A percentile compares a stretch with the other conserved stretches of the same genome.
phyloP scores from a whole-genome alignment of 1,284 basidiomycete species.

The Inonotus obliquus region DNA sequence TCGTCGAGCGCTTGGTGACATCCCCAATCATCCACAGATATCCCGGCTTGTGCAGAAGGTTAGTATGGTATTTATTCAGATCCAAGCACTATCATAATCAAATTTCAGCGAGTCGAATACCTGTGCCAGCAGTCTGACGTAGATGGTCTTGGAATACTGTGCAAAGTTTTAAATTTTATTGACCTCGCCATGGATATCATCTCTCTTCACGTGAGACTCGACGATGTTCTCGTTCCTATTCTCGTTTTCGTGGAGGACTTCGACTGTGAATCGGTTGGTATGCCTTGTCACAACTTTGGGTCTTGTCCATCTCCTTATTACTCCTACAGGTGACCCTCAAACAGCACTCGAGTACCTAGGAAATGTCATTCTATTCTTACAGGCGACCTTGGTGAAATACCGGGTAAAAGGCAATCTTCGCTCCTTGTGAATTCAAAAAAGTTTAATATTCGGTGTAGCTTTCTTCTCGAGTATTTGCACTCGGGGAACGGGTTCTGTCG shows the following conservation, averaged over 20 bases:
- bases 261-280: constrained; percentile 75
- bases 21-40: constrained; percentile 53
- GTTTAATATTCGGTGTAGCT: constrained; percentile 15
- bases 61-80: constrained; percentile 10
- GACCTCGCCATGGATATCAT: constrained; percentile 61
- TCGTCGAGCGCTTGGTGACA: constrained; percentile 56
- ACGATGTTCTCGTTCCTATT: constrained; percentile 54
- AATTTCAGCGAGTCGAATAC: constrained; percentile 47
- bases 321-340: constrained; percentile 67
- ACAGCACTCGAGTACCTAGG: constrained; percentile 72
- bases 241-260: constrained; percentile 64
- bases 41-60: constrained; percentile 57
- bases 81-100: not conserved
- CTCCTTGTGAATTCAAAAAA: constrained; percentile 29
- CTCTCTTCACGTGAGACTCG: constrained; percentile 61
- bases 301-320: constrained; percentile 7
- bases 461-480: constrained; percentile 30
- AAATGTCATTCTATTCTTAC: constrained; percentile 67
- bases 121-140: constrained; percentile 43
- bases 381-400: constrained; percentile 57
- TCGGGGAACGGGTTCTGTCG: constrained; percentile 42
- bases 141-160: constrained; percentile 61
- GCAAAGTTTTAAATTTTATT: constrained; percentile 55
- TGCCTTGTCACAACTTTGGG: constrained; percentile 24
- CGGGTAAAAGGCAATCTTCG: constrained; percentile 39